Percentiles rank a stretch among this genome's conserved stretches.
Evolutionary conservation across 306 rosid genomes (phyloP).

Genomic region (Sicyos edulis): DNA sequence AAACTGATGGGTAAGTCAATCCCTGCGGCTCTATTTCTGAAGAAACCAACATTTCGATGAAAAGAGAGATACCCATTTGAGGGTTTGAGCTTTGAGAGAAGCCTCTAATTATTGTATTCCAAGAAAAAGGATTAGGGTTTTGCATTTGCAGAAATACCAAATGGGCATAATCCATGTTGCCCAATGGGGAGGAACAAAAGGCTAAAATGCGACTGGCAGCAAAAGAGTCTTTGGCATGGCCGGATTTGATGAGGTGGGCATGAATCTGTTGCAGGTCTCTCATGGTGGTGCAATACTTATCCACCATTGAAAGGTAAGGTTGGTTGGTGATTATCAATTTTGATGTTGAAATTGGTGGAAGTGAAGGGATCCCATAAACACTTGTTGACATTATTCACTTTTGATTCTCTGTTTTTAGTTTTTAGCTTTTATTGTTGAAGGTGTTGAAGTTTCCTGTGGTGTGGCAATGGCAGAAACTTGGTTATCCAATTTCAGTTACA

Average conservation of each 20-base stretch:
- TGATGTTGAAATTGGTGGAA: constrained; percentile 53
- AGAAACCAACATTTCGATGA: constrained; percentile 59
- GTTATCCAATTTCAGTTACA: constrained; percentile 10
- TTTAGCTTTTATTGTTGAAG: neutral
- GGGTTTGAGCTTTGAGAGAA: constrained; percentile 69
- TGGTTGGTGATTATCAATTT: constrained; percentile 57
- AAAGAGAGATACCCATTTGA: constrained; percentile 46
- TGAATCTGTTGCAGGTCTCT: constrained; percentile 56
- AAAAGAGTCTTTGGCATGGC: constrained; percentile 40
- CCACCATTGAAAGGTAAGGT: constrained; percentile 61
- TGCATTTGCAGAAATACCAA: constrained; percentile 42
- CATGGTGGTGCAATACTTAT: constrained; percentile 62
- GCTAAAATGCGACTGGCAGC: constrained; percentile 58
- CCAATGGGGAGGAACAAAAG: constrained; percentile 54
- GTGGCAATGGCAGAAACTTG: constrained; percentile 16
- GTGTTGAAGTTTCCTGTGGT: constrained; percentile 2
- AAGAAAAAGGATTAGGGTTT: constrained; percentile 51
- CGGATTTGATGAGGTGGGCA: constrained; percentile 64
- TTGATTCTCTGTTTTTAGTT: neutral
- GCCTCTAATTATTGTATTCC: constrained; percentile 80
- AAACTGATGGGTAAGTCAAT: constrained; percentile 79
- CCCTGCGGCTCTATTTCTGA: constrained; percentile 25
- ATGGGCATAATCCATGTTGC: constrained; percentile 69
- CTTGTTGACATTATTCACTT: constrained; percentile 27
- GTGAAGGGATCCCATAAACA: constrained; percentile 34